Base-by-base conservation (phyloP, 768 basidiomycete genomes). In the Crucibulum laeve region DNA sequence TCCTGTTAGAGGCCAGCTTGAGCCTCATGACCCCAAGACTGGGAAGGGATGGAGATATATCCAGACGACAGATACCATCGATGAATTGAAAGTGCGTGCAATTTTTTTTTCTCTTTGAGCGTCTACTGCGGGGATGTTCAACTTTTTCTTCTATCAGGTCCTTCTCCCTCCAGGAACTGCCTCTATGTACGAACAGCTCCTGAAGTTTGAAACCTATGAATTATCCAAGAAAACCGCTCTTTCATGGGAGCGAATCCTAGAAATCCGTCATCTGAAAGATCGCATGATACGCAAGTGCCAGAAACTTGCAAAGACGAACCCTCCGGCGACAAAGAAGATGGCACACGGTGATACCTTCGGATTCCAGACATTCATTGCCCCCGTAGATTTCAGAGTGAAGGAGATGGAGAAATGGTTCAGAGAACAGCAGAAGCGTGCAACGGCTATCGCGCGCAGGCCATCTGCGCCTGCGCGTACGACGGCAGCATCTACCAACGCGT, bases 261-360 rank as follows among this genome's bases (percentile, higher is more conserved):
- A 86, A 57, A 84, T 88, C 38, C 83, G 85, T 11, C 85, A 79
- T 50, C 69, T 88, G 54, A 88, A 88, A 66, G 85, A 88, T 58
- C 76, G 86, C 46, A 86, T 87, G 84, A 79, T 87, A 49, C 81
- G 84, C 60, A 88, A 87, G 55, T 87, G 83, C 56, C 79, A 80
- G 50, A 77, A 81, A 43, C 64, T 87, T 34, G 74, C 77, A 35
- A 78, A 73, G 49, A 61, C 61, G 1, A 45, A 55, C 1, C 36
- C 53, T 43, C 63, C 73, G 10, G 56, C 68, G 23, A 57, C 65
- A 21, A 69, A 61, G 33, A 61, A 68, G 43, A 51, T 67, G 41
- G 62, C 64, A 15, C 54, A 57, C n/a, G 58, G 68, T 39, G 59
- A 69, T 25, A 59, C 61, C 14, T 63, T 69, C 42, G 67, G 74